Percentiles rank a stretch among this genome's conserved stretches.
Conservation (phyloP, 2,329 filamentous ascomycete genomes). For the Camillea tinctor region DNA sequence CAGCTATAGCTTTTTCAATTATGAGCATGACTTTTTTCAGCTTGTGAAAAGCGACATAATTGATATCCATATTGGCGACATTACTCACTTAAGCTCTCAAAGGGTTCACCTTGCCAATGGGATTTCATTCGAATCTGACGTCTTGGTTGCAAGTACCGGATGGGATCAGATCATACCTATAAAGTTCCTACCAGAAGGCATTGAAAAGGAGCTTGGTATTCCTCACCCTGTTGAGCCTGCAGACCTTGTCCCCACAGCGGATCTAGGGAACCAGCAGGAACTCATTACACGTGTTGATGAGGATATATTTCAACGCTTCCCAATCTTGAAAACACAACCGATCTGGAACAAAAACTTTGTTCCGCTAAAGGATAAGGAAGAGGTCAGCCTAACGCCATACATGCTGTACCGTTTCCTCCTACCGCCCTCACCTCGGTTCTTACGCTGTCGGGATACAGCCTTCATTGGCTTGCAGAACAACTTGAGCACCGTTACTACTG, state of each 20-base stretch:
- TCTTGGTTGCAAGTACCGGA: constrained; percentile 55
- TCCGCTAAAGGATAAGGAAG: constrained; percentile 45
- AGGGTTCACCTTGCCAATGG: constrained; percentile 47
- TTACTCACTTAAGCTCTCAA: constrained; percentile 44
- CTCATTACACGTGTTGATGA: constrained; percentile 44
- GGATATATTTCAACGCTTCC: constrained; percentile 50
- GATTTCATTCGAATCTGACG: constrained; percentile 43
- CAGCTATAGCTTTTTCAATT: constrained; percentile 61
- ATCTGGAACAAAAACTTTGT: constrained; percentile 37
- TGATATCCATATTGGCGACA: constrained; percentile 53
- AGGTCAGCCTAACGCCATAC: constrained; percentile 38
- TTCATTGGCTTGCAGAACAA: constrained; percentile 49
- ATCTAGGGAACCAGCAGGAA: constrained; percentile 38
- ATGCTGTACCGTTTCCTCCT: constrained; percentile 47
- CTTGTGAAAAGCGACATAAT: constrained; percentile 53
- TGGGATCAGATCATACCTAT: constrained; percentile 46
- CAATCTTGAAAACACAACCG: constrained; percentile 45
- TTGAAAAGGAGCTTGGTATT: constrained; percentile 46
- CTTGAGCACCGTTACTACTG: constrained; percentile 37
- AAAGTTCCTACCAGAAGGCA: constrained; percentile 45
- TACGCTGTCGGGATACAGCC: constrained; percentile 43
- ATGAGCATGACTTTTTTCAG: constrained; percentile 53
- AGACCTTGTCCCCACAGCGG: constrained; percentile 37
- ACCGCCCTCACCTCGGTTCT: constrained; percentile 36
- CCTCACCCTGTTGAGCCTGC: constrained; percentile 36